A percentile compares a stretch with the other conserved stretches of the same genome.
phyloP scores from a whole-genome alignment of 1,139 yeast genomes.

The Pichia sp. region DNA sequence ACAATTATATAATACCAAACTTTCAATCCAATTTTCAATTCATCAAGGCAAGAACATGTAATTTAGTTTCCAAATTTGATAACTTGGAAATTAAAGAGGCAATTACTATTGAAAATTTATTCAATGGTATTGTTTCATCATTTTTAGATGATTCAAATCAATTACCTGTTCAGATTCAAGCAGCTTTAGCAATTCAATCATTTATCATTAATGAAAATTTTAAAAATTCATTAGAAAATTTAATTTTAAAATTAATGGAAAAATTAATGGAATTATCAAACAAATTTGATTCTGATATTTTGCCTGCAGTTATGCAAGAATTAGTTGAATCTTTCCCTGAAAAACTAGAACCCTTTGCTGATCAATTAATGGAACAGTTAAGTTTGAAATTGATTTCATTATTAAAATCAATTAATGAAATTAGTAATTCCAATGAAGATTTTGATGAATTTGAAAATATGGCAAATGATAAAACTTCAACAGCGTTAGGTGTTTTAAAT shows the following conservation, averaged over 20 bases:
- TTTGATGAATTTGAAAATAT: conserved; percentile 44
- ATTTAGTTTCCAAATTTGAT: conserved; percentile 65
- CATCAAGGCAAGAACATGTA: conserved; percentile 79
- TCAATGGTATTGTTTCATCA: conserved; percentile 61
- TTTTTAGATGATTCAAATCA: conserved; percentile 45
- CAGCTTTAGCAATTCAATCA: conserved; percentile 81
- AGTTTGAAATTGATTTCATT: conserved; percentile 75
- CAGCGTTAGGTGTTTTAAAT: conserved; percentile 80
- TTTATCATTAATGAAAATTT: conserved; percentile 62
- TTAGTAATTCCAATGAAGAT: conserved; percentile 43
- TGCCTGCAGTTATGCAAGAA: conserved; percentile 91
- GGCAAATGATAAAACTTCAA: conserved; percentile 73
- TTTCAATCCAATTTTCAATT: conserved; percentile 63
- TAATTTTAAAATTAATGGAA: conserved; percentile 80
- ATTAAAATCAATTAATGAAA: conserved; percentile 62
- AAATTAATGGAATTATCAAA: conserved; percentile 68
- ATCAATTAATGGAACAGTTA: conserved; percentile 73
- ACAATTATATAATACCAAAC: conserved; percentile 63
- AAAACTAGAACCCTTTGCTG: conserved; percentile 90
- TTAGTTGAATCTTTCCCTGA: conserved; percentile 85
- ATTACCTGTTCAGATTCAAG: conserved; percentile 77
- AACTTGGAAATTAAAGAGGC: conserved; percentile 50
- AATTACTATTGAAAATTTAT: conserved; percentile 47
- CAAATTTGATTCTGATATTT: conserved; percentile 79
- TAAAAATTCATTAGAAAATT: conserved; percentile 57